These are phyloP conservation scores for Fusarium torulosum DNA, from an alignment of 2,329 filamentous ascomycete genomes.

Conservation along the genomic window DNA sequence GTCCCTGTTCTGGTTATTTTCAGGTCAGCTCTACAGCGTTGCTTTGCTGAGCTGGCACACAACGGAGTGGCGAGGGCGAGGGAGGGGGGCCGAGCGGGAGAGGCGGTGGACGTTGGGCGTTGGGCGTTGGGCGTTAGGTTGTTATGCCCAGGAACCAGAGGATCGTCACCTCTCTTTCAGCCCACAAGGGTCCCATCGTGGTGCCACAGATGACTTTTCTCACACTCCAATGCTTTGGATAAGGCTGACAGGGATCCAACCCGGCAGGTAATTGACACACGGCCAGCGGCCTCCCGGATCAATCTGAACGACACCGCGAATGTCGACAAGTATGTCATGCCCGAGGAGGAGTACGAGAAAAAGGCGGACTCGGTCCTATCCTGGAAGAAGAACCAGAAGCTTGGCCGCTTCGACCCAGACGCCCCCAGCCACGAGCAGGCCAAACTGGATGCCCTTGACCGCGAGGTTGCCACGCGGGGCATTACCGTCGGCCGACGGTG, in stretches of 20 bases:
- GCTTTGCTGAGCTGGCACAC: conserved; percentile 31
- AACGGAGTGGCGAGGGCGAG: conserved; percentile 20
- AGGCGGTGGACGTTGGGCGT: conserved; percentile 25
- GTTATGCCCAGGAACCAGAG: conserved; percentile 16
- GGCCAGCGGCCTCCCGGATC: conserved; percentile 78
- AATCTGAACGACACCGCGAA: conserved; percentile 85
- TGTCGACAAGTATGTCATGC: conserved; percentile 92
- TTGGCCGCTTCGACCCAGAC: conserved; percentile 94
- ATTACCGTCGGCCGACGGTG: conserved; percentile 74
- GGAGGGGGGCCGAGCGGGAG: conserved; percentile 36
- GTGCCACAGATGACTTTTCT: conserved; percentile 24
- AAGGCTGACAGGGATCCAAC: conserved; percentile 49
- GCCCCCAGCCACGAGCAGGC: conserved; percentile 80
- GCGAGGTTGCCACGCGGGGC: conserved; percentile 77
- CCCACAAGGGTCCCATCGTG: conserved; percentile 25
- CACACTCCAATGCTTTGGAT: conserved; percentile 41
- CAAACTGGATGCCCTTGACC: conserved; percentile 75
- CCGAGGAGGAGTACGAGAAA: conserved; percentile 85
- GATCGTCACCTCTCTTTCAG: conserved; percentile 28
- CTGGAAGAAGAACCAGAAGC: conserved; percentile 94
- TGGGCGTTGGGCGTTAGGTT: conserved; percentile 26
- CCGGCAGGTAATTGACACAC: conserved; percentile 79
- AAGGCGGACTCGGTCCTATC: conserved; percentile 90
- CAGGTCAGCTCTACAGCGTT: conserved; percentile 7
- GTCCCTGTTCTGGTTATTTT: conserved; percentile 8